Evolutionary conservation across 2,329 filamentous ascomycete species (phyloP).

Genomic region (Fusarium miscanthi): DNA sequence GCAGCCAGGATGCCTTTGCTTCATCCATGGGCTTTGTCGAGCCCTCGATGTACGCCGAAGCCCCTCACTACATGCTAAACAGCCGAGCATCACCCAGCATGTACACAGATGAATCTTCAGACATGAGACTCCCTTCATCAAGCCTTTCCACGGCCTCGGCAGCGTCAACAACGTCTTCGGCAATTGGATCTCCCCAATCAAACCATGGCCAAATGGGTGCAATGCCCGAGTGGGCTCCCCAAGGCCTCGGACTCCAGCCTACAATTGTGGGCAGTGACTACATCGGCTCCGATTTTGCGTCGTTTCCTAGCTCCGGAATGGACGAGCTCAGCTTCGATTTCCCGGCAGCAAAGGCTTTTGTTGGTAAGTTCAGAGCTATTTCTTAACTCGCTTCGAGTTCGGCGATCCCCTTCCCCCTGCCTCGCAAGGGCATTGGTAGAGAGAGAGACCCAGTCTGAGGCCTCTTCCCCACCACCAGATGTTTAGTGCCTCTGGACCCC

Average conservation of each 20-base stretch:
- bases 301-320: slow-evolving; percentile 59
- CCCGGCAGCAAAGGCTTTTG: slow-evolving; percentile 62
- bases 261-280: slow-evolving; percentile 70
- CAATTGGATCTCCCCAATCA: slow-evolving; percentile 74
- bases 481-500: slow-evolving; percentile 32
- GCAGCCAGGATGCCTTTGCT: slow-evolving; percentile 49
- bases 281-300: slow-evolving; percentile 66
- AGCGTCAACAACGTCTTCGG: slow-evolving; percentile 73
- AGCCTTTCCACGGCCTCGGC: slow-evolving; percentile 71
- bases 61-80: slow-evolving; percentile 57
- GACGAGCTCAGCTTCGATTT: slow-evolving; percentile 65
- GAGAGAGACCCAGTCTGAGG: slow-evolving; percentile 28
- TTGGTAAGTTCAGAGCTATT: slow-evolving; percentile 62
- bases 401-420: slow-evolving; percentile 29
- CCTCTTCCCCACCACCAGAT: slow-evolving; percentile 38
- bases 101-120: slow-evolving; percentile 61
- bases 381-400: slow-evolving; percentile 33
- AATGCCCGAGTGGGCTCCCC: slow-evolving; percentile 68
- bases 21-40: slow-evolving; percentile 57
- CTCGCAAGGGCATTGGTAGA: slow-evolving; percentile 35
- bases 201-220: slow-evolving; percentile 67
- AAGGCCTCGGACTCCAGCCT: slow-evolving; percentile 69
- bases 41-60: slow-evolving; percentile 60
- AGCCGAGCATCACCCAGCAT: slow-evolving; percentile 60
- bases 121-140: slow-evolving; percentile 64